phyloP scores from a whole-genome alignment of 2,329 filamentous ascomycete genomes.

The Fusarium agapanthi region DNA sequence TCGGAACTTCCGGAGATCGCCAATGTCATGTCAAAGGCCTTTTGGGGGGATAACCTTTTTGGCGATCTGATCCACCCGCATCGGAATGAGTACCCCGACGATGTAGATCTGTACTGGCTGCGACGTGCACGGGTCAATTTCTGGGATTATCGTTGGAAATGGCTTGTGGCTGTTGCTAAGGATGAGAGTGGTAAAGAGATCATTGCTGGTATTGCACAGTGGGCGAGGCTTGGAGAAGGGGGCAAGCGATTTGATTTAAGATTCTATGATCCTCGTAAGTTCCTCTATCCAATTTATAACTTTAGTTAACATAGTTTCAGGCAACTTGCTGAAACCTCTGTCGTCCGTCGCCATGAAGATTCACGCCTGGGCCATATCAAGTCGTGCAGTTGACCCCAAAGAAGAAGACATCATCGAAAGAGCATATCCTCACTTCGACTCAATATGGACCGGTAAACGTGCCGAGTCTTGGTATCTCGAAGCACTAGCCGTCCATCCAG shows the following conservation, averaged over 20 bases:
- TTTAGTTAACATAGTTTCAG: background rate
- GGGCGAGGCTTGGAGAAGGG: slow-evolving; percentile 31
- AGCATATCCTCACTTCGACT: slow-evolving; percentile 25
- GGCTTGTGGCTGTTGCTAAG: slow-evolving; percentile 40
- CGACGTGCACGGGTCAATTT: slow-evolving; percentile 39
- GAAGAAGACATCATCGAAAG: slow-evolving; percentile 27
- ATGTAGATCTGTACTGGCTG: slow-evolving; percentile 46
- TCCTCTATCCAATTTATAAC: background rate
- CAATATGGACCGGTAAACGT: slow-evolving; percentile 32
- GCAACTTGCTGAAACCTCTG: slow-evolving; percentile 30
- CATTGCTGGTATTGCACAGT: slow-evolving; percentile 29
- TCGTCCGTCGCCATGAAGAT: slow-evolving; percentile 21
- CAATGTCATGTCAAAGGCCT: slow-evolving; percentile 44
- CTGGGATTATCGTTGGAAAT: slow-evolving; percentile 42
- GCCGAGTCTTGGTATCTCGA: slow-evolving; percentile 49
- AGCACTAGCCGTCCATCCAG: slow-evolving; percentile 50
- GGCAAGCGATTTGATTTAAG: slow-evolving; percentile 10
- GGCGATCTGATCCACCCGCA: slow-evolving; percentile 48
- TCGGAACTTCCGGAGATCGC: slow-evolving; percentile 44
- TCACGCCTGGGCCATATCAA: slow-evolving; percentile 12
- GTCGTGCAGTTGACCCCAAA: slow-evolving; percentile 14
- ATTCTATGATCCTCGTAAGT: slow-evolving; percentile 25
- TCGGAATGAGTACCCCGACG: slow-evolving; percentile 43
- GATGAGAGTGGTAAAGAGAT: slow-evolving; percentile 18
- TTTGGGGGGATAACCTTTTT: slow-evolving; percentile 47